Base-by-base conservation (phyloP, 208 protist genomes). In the Zelonia costaricensis region DNA sequence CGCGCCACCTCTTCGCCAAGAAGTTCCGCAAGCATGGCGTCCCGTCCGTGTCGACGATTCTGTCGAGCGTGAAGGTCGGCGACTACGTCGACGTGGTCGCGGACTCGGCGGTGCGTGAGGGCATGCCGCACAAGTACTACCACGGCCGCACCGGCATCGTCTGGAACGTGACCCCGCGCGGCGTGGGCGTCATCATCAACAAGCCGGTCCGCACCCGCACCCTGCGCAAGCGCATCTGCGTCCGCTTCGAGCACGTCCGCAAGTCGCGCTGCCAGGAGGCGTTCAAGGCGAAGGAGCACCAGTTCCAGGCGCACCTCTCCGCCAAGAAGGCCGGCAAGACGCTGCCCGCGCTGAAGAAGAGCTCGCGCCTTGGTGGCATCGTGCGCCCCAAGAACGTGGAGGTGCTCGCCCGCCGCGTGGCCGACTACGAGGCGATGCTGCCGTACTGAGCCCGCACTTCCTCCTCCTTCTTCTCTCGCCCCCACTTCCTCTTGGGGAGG, bases 101-200 rank as follows among this genome's bases (percentile, higher is more conserved):
- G 43, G 98, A 99, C 81, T 88, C 95, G 40, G 84, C 98, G n/a
- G 90, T 99, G 73, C 98, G 99, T 55, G 98, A 98, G 51, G 99
- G 99, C 82, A 99, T 99, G 98, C 99, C 99, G 53, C 94, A 99
- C 95, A 99, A 99, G 89, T 99, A 98, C 92, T 99, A 99, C 97
- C 98, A 99, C 82, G 99, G 99, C 63, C 98, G 96, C 78, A 99
- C 99, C 58, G 99, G 99, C 64, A 86, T 92, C 61, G 97, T 99
- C 28, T 99, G 97, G 98, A 99, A 99, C 88, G 95, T 99, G 35
- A 99, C 98, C 48, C 94, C 91, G 61, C 93, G 97, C 61, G 98
- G 98, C 49, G 83, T 99, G 44, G 99, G 99, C 86, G 98, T 99
- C 36, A 95, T 99, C 71, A 73, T 99, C 60, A 99, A 99, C 97